A percentile compares a stretch with the other conserved stretches of the same genome.
Conservation (phyloP, 768 basidiomycete species). For the Galerina sulciceps region DNA sequence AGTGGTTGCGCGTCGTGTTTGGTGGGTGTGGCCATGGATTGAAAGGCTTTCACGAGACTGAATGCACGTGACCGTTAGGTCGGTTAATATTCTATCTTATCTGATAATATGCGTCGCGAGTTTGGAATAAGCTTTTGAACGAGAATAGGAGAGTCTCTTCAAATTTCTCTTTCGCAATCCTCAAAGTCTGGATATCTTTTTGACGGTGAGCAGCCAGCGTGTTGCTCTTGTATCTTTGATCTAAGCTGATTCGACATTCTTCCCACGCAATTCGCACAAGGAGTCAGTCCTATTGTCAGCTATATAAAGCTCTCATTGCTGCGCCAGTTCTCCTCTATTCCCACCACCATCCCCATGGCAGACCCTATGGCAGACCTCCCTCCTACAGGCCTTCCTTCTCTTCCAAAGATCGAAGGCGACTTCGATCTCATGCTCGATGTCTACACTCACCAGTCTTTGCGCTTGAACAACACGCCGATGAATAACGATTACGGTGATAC, state of each 20-base stretch:
- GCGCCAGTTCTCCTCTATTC: constrained; percentile 11
- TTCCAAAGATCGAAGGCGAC: constrained; percentile 62
- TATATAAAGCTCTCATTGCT: constrained; percentile 22
- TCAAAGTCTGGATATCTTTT: neutral
- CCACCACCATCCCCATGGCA: constrained; percentile 9
- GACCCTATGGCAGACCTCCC: neutral
- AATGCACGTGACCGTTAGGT: constrained; percentile 11
- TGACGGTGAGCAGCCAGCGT: neutral
- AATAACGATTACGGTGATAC: constrained; percentile 61
- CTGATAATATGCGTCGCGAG: neutral
- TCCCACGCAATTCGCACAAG: neutral
- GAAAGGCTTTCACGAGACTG: too few species aligned
- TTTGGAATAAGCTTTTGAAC: neutral
- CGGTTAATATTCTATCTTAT: constrained; percentile 8
- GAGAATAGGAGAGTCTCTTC: neutral
- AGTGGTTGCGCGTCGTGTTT: neutral
- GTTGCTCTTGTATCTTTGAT: neutral
- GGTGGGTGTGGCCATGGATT: too few species aligned
- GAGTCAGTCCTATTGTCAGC: neutral
- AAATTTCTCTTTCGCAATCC: neutral
- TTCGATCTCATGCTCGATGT: constrained; percentile 59
- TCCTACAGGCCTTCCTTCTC: constrained; percentile 37
- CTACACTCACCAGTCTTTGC: constrained; percentile 52
- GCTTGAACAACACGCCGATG: constrained; percentile 22
- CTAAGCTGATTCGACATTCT: neutral